Conservation (phyloP, 441 rosid species). For the Gossypium davidsonii region DNA sequence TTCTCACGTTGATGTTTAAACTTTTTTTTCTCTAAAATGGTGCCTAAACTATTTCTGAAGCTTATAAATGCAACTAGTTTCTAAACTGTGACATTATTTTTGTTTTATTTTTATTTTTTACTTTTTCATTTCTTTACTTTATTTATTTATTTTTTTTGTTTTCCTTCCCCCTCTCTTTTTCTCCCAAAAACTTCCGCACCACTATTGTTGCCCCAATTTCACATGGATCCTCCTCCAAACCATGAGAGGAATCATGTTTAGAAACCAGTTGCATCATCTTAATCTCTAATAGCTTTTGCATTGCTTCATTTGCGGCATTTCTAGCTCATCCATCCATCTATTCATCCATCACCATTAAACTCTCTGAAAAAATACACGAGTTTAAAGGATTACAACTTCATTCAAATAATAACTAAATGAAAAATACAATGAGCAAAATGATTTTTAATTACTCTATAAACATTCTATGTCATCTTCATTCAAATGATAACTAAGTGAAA, state of each 20-base stretch:
- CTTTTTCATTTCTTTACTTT: no score
- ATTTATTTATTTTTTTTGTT: no score
- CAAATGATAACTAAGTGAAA: no score
- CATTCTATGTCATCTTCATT: not conserved
- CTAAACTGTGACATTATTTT: no score
- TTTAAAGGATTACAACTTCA: not conserved
- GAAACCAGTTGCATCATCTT: conserved; percentile 18
- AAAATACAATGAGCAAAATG: not conserved
- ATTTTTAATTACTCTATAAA: not conserved
- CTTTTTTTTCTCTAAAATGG: no score
- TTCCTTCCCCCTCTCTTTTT: no score
- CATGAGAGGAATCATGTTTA: conserved; percentile 7
- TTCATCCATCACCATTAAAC: conserved; percentile 24
- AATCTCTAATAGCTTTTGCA: conserved; percentile 34
- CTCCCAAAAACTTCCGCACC: no score
- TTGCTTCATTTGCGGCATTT: conserved; percentile 34
- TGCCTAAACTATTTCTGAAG: no score
- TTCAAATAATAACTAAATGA: not conserved
- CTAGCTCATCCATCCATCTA: conserved; percentile 9
- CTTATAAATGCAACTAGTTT: no score
- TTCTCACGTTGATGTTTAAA: no score
- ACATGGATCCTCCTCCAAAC: conserved; percentile 16
- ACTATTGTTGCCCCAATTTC: conserved; percentile 18
- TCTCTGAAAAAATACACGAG: conserved; percentile 23
- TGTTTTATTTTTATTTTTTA: no score